Percentiles rank a stretch among this genome's conserved stretches.
phyloP scores from a whole-genome alignment of 1,284 basidiomycete genomes.

The Cryptococcus amylolentus region DNA sequence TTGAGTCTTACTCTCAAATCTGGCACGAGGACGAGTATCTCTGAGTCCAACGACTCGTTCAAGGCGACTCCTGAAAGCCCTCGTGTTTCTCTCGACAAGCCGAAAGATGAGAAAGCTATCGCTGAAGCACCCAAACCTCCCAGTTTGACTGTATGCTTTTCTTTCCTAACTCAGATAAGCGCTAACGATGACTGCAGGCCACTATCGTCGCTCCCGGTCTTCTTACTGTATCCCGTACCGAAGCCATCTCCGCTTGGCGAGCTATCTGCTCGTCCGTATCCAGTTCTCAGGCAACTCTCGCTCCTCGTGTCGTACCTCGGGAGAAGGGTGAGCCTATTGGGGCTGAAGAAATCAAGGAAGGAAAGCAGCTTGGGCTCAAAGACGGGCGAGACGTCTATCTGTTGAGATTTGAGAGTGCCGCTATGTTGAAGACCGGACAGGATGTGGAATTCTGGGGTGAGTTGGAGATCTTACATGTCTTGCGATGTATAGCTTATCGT shows the following conservation, averaged over 20 bases:
- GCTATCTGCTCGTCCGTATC: constrained; percentile 29
- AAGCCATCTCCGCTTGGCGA: constrained; percentile 50
- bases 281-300: constrained; percentile 7
- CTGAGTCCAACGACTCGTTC: not conserved
- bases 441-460: constrained; percentile 50
- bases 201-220: constrained; percentile 54
- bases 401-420: constrained; percentile 47
- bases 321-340: constrained; percentile 7
- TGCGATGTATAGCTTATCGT: not conserved
- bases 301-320: constrained; percentile 15
- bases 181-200: constrained; percentile 22
- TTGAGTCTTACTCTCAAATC: constrained; percentile 25
- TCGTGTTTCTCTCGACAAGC: constrained; percentile 23
- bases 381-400: constrained; percentile 51
- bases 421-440: constrained; percentile 51
- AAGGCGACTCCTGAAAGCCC: constrained; percentile 7
- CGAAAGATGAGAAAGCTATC: constrained; percentile 25
- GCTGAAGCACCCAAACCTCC: constrained; percentile 35
- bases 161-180: not conserved
- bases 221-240: constrained; percentile 48
- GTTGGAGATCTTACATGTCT: constrained; percentile 6
- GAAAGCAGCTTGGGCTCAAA: constrained; percentile 19
- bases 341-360: not conserved
- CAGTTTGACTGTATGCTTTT: constrained; percentile 42
- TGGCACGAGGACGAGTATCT: constrained; percentile 10